Evolutionary conservation across 2,329 filamentous ascomycete species (phyloP).

Genomic region (Fusarium ramigenum): DNA sequence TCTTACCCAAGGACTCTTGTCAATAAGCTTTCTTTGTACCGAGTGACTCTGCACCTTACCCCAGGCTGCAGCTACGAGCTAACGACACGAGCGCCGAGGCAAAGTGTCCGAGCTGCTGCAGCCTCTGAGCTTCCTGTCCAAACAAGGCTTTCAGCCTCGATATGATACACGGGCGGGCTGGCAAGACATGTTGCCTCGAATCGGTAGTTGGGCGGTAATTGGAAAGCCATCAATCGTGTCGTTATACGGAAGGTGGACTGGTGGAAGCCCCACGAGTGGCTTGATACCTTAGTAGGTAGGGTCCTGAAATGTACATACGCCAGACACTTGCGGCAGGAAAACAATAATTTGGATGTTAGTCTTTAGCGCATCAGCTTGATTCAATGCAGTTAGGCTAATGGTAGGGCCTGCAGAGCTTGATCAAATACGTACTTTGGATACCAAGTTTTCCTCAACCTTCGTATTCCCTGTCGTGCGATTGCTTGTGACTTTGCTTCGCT

Average conservation of each 20-base stretch:
- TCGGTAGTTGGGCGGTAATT: slow-evolving; percentile 33
- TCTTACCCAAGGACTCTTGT: not conserved
- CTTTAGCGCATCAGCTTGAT: slow-evolving; percentile 15
- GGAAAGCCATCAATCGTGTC: slow-evolving; percentile 33
- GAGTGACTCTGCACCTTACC: slow-evolving; percentile 6
- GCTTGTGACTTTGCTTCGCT: slow-evolving; percentile 21
- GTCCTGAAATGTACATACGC: slow-evolving; percentile 9
- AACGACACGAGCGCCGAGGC: slow-evolving; percentile 13
- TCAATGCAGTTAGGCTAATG: slow-evolving; percentile 18
- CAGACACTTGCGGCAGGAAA: slow-evolving; percentile 20
- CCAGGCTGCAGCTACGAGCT: slow-evolving; percentile 18
- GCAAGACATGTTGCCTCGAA: slow-evolving; percentile 25
- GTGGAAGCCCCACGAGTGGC: slow-evolving; percentile 15
- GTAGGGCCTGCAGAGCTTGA: slow-evolving; percentile 9
- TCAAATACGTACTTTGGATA: slow-evolving; percentile 6
- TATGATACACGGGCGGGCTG: slow-evolving; percentile 6
- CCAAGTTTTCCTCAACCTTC: slow-evolving; percentile 24
- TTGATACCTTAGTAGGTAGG: not conserved
- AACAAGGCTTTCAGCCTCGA: slow-evolving; percentile 19
- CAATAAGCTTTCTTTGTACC: slow-evolving; percentile 19
- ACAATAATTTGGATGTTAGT: slow-evolving; percentile 7
- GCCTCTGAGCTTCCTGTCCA: not conserved
- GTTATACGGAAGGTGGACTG: slow-evolving; percentile 20
- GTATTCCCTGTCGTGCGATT: slow-evolving; percentile 26
- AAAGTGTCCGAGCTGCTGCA: slow-evolving; percentile 19